phyloP scores from a whole-genome alignment of 1,139 yeast species.

The Schizosaccharomyces versatilis region DNA sequence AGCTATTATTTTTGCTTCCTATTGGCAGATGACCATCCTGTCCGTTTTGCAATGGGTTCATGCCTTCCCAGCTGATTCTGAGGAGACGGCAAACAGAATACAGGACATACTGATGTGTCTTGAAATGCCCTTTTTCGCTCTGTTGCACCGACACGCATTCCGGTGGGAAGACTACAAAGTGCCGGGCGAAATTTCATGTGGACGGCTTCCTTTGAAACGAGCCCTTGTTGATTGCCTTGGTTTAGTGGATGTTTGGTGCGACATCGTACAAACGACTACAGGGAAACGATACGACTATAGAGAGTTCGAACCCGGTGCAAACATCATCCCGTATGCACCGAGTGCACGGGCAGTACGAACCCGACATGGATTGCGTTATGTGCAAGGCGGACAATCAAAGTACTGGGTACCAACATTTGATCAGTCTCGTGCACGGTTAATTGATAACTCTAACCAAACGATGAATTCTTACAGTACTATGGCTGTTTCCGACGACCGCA shows the following conservation, averaged over 20 bases:
- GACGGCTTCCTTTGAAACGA: conserved; percentile 38
- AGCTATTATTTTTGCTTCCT: conserved; percentile 79
- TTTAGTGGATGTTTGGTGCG: conserved; percentile 48
- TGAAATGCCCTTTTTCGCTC: conserved; percentile 68
- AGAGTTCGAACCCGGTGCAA: conserved; percentile 38
- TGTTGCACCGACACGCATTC: conserved; percentile 74
- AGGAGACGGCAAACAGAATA: conserved; percentile 25
- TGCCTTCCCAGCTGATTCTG: conserved; percentile 22
- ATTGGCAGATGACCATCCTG: conserved; percentile 77
- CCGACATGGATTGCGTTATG: conserved; percentile 64
- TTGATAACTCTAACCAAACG: background rate
- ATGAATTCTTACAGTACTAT: background rate
- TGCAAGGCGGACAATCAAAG: conserved; percentile 53
- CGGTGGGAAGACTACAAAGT: conserved; percentile 56
- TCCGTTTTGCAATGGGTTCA: conserved; percentile 39
- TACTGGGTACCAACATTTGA: conserved; percentile 48
- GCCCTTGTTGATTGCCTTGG: conserved; percentile 49
- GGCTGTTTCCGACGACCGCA: background rate
- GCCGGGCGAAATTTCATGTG: conserved; percentile 96
- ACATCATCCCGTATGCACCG: conserved; percentile 24
- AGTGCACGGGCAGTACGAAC: conserved; percentile 48
- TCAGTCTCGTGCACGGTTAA: conserved; percentile 1
- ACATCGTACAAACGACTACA: conserved; percentile 49
- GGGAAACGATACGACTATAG: conserved; percentile 66
- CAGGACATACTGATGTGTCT: conserved; percentile 66